A percentile compares a stretch with the other conserved stretches of the same genome.
These are phyloP conservation scores for Martensiomyces pterosporus DNA, from an alignment of 192 early-diverging fungal species.

Conservation along the genomic window DNA sequence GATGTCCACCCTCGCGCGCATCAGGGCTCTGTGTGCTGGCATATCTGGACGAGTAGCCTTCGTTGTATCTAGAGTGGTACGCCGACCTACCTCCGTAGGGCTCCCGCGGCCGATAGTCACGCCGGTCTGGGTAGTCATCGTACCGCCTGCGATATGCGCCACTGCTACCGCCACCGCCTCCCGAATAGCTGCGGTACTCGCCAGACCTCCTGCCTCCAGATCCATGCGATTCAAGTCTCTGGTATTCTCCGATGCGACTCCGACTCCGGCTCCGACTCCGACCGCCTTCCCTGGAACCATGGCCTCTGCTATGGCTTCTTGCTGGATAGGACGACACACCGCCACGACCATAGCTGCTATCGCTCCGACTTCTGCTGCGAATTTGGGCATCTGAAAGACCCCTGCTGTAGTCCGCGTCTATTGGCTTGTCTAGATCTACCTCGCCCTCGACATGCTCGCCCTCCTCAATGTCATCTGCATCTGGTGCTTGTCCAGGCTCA, in stretches of 20 bases:
- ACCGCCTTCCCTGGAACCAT: conserved; percentile 6
- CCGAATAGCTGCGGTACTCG: conserved; percentile 17
- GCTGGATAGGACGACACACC: conserved; percentile 4
- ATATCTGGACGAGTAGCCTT: conserved; percentile 17
- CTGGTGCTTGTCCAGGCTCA: conserved; percentile 1
- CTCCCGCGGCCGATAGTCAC: conserved; percentile 21
- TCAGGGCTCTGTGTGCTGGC: conserved; percentile 28
- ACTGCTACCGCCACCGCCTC: no score
- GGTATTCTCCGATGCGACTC: conserved; percentile 4
- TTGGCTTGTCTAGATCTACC: conserved; percentile 9
- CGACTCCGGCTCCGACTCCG: conserved; percentile 14
- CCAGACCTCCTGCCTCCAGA: conserved; percentile 7
- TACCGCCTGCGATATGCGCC: conserved; percentile 24
- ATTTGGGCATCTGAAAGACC: background rate
- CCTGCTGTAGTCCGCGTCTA: background rate
- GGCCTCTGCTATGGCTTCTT: conserved; percentile 10
- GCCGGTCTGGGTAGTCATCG: conserved; percentile 24
- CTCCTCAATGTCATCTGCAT: conserved; percentile 47
- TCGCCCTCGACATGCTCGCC: conserved; percentile 45
- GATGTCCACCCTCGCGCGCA: conserved; percentile 15
- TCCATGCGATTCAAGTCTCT: conserved; percentile 15
- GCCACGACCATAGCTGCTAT: conserved; percentile 8
- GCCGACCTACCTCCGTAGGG: conserved; percentile 15
- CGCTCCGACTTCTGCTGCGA: conserved; percentile 16
- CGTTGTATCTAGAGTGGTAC: conserved; percentile 19